These are phyloP conservation scores for Tubosaeta sp. DNA, from an alignment of 768 basidiomycete genomes.

Conservation along the genomic window DNA sequence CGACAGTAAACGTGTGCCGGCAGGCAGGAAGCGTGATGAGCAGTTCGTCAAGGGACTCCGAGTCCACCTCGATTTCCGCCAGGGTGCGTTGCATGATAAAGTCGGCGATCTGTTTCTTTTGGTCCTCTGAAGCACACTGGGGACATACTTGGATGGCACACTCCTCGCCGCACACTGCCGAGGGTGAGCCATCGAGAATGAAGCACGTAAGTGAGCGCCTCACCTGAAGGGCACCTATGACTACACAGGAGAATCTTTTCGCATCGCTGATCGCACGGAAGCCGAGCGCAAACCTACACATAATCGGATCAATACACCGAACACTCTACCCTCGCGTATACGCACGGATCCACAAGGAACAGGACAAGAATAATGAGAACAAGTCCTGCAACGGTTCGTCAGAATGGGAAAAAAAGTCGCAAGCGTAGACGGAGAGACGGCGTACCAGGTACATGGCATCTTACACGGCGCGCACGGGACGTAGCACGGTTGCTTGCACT, in stretches of 20 bases:
- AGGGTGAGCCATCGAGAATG: not conserved
- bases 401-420: not conserved
- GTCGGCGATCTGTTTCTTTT: conserved; percentile 49
- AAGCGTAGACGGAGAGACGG: not conserved
- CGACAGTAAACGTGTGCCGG: conserved; percentile 64
- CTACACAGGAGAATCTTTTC: conserved; percentile 48
- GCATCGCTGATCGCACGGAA: no score
- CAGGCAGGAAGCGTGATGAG: conserved; percentile 63
- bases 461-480: conserved; percentile 58
- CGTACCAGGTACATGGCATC: conserved; percentile 54
- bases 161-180: conserved; percentile 62
- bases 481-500: conserved; percentile 46
- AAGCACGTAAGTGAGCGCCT: conserved; percentile 2
- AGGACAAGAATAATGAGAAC: conserved; percentile 51
- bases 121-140: conserved; percentile 39
- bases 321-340: not conserved
- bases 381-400: conserved; percentile 37
- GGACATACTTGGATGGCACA: conserved; percentile 55
- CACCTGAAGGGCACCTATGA: conserved; percentile 66
- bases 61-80: conserved; percentile 41
- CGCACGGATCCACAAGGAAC: conserved; percentile 68
- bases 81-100: conserved; percentile 50
- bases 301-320: not conserved
- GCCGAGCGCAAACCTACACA: conserved; percentile 53
- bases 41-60: conserved; percentile 41